Evolutionary conservation across 768 basidiomycete species (phyloP).

Genomic region (Xerocomus potaroensis): DNA sequence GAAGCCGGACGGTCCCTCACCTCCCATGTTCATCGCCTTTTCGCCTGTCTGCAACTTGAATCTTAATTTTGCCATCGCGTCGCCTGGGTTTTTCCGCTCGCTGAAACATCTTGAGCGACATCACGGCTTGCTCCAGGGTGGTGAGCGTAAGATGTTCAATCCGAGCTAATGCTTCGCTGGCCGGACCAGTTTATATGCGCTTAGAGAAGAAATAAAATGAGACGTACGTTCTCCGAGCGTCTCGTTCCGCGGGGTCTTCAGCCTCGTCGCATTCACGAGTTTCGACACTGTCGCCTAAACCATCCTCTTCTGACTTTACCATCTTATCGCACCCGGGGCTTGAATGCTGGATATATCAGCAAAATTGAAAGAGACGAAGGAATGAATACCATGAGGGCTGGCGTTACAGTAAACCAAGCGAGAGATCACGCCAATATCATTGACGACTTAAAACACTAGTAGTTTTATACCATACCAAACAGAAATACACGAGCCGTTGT

Average conservation of each 20-base stretch:
- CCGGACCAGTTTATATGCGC: slow-evolving; percentile 3
- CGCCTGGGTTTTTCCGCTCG: not conserved
- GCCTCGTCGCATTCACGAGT: slow-evolving; percentile 4
- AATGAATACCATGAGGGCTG: no score
- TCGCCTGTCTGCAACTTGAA: slow-evolving; percentile 35
- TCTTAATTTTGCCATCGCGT: slow-evolving; percentile 25
- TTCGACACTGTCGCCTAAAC: not conserved
- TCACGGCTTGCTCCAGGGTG: slow-evolving; percentile 31
- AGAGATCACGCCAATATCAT: no score
- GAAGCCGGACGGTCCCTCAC: slow-evolving; percentile 28
- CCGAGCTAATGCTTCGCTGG: slow-evolving; percentile 22
- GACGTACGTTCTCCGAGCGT: slow-evolving; percentile 8
- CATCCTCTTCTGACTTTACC: not conserved
- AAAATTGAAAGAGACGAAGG: not conserved
- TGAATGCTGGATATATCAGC: no score
- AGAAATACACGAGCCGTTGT: slow-evolving; percentile 13
- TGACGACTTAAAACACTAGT: not conserved
- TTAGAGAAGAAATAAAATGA: not conserved
- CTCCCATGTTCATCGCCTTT: slow-evolving; percentile 28
- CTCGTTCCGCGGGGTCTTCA: slow-evolving; percentile 10
- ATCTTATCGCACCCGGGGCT: not conserved
- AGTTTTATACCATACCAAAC: not conserved
- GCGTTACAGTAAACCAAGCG: no score
- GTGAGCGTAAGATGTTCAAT: slow-evolving; percentile 30
- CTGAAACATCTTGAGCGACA: slow-evolving; percentile 9